Evolutionary conservation across 2,329 filamentous ascomycete species (phyloP).

Genomic region (Didymellaceae sp.): DNA sequence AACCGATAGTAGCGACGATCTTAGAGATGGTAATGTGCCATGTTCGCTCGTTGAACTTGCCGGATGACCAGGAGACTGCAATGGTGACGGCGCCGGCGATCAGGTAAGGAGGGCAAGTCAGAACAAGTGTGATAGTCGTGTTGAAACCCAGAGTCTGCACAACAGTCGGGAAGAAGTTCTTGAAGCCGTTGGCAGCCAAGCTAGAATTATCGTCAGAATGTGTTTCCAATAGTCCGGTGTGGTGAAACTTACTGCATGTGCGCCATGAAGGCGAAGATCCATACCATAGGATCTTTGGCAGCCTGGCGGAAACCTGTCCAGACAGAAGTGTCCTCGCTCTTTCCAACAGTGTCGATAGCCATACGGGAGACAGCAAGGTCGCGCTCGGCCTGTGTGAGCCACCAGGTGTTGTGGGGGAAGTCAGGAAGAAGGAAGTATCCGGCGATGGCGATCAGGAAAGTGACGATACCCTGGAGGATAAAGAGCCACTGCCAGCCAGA

Average conservation of each 20-base stretch:
- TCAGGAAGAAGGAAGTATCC: slow-evolving; percentile 70
- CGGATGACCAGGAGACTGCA: slow-evolving; percentile 72
- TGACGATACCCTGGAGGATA: slow-evolving; percentile 73
- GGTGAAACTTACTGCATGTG: slow-evolving; percentile 41
- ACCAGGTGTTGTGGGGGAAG: slow-evolving; percentile 62
- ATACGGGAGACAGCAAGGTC: slow-evolving; percentile 48
- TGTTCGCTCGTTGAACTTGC: slow-evolving; percentile 73
- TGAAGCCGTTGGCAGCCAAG: slow-evolving; percentile 49
- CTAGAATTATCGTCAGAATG: background rate
- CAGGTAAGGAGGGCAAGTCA: slow-evolving; percentile 53
- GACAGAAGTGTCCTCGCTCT: slow-evolving; percentile 50
- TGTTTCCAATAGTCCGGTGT: too few species aligned
- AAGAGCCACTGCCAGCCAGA: slow-evolving; percentile 72
- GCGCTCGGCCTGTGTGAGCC: slow-evolving; percentile 50
- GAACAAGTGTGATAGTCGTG: slow-evolving; percentile 59
- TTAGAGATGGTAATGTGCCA: slow-evolving; percentile 70
- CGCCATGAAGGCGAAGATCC: slow-evolving; percentile 49
- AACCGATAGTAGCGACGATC: slow-evolving; percentile 66
- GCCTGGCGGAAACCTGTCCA: slow-evolving; percentile 52
- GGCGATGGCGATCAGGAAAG: slow-evolving; percentile 64
- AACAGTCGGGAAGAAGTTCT: slow-evolving; percentile 68
- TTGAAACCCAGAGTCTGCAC: slow-evolving; percentile 66
- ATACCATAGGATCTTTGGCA: slow-evolving; percentile 49
- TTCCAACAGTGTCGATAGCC: slow-evolving; percentile 47
- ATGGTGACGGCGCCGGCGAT: slow-evolving; percentile 66